Evolutionary conservation across 352 stramenopile species (phyloP).

Genomic region (Globisporangium nodosum): DNA sequence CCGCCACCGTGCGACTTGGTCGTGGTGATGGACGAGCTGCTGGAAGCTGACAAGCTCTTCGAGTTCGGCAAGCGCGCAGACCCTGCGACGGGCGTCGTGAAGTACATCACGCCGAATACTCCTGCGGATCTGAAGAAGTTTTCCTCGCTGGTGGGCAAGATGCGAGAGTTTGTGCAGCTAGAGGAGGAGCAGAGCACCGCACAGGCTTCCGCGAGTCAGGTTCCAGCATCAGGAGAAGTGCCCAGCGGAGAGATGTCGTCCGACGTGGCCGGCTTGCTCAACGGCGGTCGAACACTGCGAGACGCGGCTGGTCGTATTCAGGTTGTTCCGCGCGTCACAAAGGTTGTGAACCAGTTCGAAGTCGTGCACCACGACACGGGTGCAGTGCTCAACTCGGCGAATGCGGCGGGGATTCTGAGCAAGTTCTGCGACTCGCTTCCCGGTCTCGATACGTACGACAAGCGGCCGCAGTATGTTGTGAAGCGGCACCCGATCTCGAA

Average conservation of each 20-base stretch:
- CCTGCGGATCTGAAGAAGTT: constrained; percentile 51
- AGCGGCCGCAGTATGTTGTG: constrained; percentile 67
- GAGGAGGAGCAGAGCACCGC: constrained; percentile 28
- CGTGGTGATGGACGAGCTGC: constrained; percentile 70
- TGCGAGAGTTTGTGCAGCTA: constrained; percentile 47
- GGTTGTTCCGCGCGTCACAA: constrained; percentile 7
- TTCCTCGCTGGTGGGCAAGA: constrained; percentile 44
- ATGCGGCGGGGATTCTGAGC: constrained; percentile 61
- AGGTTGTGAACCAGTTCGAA: constrained; percentile 27
- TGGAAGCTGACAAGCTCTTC: constrained; percentile 69
- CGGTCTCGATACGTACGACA: constrained; percentile 78
- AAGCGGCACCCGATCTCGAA: constrained; percentile 51
- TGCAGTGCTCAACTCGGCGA: constrained; percentile 54
- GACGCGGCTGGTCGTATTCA: constrained; percentile 11
- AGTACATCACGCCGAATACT: constrained; percentile 56
- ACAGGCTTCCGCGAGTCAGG: background rate
- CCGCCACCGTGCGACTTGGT: constrained; percentile 61
- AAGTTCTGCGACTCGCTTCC: constrained; percentile 80
- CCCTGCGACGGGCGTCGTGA: constrained; percentile 36
- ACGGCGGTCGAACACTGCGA: background rate
- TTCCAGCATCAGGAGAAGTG: background rate
- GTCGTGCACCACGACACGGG: constrained; percentile 62
- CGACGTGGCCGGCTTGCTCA: constrained; percentile 3
- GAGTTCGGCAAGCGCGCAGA: constrained; percentile 53
- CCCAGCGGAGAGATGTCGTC: constrained; percentile 3